Conservation (phyloP, 768 basidiomycete species). For the Termitomyces sp. region DNA sequence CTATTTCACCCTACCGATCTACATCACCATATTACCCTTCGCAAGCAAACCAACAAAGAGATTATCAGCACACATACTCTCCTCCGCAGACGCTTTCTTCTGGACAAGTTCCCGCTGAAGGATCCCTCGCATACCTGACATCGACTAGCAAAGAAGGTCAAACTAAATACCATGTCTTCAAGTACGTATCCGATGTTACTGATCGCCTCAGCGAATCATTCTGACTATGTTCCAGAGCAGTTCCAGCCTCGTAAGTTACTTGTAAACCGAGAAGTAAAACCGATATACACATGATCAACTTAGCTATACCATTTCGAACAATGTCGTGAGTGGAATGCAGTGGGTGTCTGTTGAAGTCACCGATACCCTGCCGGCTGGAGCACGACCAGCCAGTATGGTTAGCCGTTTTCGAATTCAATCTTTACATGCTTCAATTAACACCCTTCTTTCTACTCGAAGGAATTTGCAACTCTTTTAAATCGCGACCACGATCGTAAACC, state of each 20-base stretch:
- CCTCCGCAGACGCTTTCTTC: conserved; percentile 1
- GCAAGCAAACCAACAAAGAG: conserved; percentile 8
- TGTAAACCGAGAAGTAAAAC: not conserved
- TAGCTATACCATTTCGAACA: conserved; percentile 70
- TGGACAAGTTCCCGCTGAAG: conserved; percentile 47
- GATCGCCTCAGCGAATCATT: conserved; percentile 12
- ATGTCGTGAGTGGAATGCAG: conserved; percentile 61
- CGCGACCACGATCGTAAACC: conserved; percentile 34
- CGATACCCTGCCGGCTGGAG: conserved; percentile 51
- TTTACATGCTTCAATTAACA: not conserved
- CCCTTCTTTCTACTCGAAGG: conserved; percentile 28
- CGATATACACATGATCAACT: conserved; percentile 17
- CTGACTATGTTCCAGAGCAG: conserved; percentile 45
- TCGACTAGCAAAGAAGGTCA: conserved; percentile 57
- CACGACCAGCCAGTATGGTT: conserved; percentile 54
- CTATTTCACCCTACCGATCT: conserved; percentile 26
- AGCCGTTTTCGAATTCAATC: conserved; percentile 17
- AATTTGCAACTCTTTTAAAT: conserved; percentile 55
- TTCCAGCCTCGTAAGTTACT: conserved; percentile 58
- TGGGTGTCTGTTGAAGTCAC: conserved; percentile 72
- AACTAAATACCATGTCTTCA: conserved; percentile 68
- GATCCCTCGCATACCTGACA: conserved; percentile 72
- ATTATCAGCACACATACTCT: conserved; percentile 12
- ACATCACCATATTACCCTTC: conserved; percentile 23
- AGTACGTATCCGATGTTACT: conserved; percentile 34